Evolutionary conservation across 2,329 filamentous ascomycete species (phyloP), one percentile per base, ranked within the genome.

Genomic region (Sarocladium brachiariae): DNA sequence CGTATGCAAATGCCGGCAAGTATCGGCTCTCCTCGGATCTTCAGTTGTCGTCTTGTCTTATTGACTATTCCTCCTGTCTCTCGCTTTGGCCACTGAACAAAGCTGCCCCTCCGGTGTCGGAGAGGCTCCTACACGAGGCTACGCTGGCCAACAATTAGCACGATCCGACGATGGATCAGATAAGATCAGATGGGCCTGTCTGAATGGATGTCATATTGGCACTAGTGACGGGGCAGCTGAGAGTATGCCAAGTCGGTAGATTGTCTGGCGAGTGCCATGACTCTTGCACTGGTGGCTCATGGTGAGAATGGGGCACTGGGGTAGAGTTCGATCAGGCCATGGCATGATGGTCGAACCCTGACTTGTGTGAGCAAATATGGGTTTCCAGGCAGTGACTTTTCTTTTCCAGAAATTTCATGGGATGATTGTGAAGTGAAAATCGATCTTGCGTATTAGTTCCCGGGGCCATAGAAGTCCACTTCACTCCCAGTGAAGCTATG

Each of bases 171-270:
- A 9, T 8, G n/a, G 39, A 43, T 43, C 39, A 43, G 39, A 43
- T 43, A 43, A 43, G 39, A 43, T 43, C 39, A 43, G 39, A 43
- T 43, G 39, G 10, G 3, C 9, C 7, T 18, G 19, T 7, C 16
- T 5, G 16, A 23, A 19, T 19, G 37, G 37, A 23, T 19, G 37
- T 14, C 4, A 10, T 19, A 23, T 8, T 9, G 37, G 21, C 39
- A 25, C 39, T 43, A 43, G 27, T 43, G 19, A 23, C 39, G 24
- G 8, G 39, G 39, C 39, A 43, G 39, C 39, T 43, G 39, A 43
- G 39, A 14, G n/a, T 43, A 19, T 43, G 19, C 9, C 39, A 27
- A 10, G 4, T 43, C 39, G 39, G 39, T 43, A 23, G 5, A 10
- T 25, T 43, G 21, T 7, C 19, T 23, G 39, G 39, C 16, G 39